Percentiles rank a stretch among this genome's conserved stretches.
phyloP scores from a whole-genome alignment of 306 rosid species.

The Quillaja saponaria region DNA sequence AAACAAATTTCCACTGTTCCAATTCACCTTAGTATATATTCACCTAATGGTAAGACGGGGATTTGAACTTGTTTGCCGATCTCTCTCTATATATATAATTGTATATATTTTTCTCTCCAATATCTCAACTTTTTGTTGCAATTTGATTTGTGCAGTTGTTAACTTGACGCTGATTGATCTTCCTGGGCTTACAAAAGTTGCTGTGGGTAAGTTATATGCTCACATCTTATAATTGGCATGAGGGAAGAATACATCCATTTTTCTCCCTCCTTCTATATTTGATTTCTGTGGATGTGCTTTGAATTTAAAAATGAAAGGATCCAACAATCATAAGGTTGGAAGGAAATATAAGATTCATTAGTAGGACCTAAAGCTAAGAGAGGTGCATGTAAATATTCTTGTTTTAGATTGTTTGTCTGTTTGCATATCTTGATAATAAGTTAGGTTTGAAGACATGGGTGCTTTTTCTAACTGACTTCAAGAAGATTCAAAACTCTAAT shows the following conservation, averaged over 20 bases:
- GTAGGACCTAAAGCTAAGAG: no score
- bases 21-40: conserved; percentile 90
- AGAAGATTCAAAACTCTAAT: no score
- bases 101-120: conserved; percentile 2
- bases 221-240: conserved; percentile 21
- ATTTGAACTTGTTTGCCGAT: background rate
- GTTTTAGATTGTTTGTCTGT: no score
- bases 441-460: no score
- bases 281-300: no score
- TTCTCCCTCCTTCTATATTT: no score
- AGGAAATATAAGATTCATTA: no score
- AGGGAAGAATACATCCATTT: background rate
- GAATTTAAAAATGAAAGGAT: conserved; percentile 1
- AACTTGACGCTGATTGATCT: conserved; percentile 94
- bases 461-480: no score
- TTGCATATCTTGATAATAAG: no score
- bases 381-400: no score
- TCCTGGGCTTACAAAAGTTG: conserved; percentile 96
- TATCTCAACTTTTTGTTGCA: conserved; percentile 16
- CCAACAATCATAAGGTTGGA: no score
- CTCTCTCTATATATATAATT: background rate
- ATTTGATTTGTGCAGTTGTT: conserved; percentile 70
- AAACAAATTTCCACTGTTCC: conserved; percentile 85
- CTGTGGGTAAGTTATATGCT: conserved; percentile 68
- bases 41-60: conserved; percentile 68